These are phyloP conservation scores for Pyrenophora teres DNA, from an alignment of 2,329 filamentous ascomycete genomes.

Conservation along the genomic window DNA sequence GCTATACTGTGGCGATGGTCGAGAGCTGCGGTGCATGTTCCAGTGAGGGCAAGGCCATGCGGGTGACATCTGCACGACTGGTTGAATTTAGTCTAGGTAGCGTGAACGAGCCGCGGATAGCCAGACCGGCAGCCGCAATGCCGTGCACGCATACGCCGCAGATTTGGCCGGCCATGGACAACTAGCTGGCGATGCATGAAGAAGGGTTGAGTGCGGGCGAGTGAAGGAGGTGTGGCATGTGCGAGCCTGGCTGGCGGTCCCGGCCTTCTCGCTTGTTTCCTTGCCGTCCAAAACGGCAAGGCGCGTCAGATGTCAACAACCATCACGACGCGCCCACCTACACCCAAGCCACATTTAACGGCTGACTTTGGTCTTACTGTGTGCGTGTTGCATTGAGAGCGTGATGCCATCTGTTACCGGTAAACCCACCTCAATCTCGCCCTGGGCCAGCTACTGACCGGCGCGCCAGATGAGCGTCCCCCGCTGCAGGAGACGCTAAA, in stretches of 20 bases:
- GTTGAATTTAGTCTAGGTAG: constrained; percentile 32
- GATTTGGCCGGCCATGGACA: neutral
- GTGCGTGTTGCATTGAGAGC: constrained; percentile 28
- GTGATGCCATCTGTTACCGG: constrained; percentile 41
- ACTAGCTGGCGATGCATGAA: constrained; percentile 7
- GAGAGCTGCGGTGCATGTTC: constrained; percentile 35
- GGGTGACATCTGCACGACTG: constrained; percentile 48
- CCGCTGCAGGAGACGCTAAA: constrained; percentile 44
- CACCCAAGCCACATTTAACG: constrained; percentile 13
- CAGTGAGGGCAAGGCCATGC: constrained; percentile 42
- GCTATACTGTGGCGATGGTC: constrained; percentile 28
- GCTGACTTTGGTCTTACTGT: constrained; percentile 31
- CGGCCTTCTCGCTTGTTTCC: constrained; percentile 31
- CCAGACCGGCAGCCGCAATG: constrained; percentile 22
- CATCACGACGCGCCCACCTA: constrained; percentile 30
- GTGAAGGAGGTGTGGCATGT: constrained; percentile 8
- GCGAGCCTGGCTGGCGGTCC: constrained; percentile 2
- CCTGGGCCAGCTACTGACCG: constrained; percentile 28
- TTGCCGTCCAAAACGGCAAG: constrained; percentile 22
- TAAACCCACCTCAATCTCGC: constrained; percentile 22
- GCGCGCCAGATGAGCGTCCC: constrained; percentile 33
- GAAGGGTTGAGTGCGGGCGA: neutral
- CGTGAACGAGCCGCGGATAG: constrained; percentile 28
- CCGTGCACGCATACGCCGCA: constrained; percentile 1
- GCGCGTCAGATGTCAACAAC: constrained; percentile 36